These are phyloP conservation scores for Xylaria digitata DNA, from an alignment of 2,329 filamentous ascomycete genomes.

Conservation along the genomic window DNA sequence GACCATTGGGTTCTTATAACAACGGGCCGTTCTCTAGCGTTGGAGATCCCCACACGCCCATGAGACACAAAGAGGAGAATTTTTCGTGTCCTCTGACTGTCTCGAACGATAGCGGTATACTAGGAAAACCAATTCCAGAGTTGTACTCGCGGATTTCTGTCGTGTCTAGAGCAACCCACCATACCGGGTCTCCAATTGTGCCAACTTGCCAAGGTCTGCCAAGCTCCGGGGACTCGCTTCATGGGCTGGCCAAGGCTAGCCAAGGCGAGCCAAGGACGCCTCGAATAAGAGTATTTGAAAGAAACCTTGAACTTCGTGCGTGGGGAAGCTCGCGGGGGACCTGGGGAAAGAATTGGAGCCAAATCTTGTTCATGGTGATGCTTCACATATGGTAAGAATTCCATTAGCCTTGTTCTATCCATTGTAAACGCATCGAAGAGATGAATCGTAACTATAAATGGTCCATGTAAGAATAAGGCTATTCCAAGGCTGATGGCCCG, in stretches of 20 bases:
- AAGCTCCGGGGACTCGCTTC: slow-evolving; percentile 27
- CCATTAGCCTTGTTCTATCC: not conserved
- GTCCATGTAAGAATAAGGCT: slow-evolving; percentile 2
- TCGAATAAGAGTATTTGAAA: slow-evolving; percentile 30
- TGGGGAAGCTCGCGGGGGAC: slow-evolving; percentile 27
- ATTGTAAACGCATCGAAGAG: not conserved
- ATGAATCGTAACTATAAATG: not conserved
- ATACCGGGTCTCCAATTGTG: slow-evolving; percentile 28
- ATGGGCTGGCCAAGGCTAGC: slow-evolving; percentile 33
- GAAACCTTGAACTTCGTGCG: too few relatives aligned
- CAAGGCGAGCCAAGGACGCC: slow-evolving; percentile 34
- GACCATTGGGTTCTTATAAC: slow-evolving; percentile 23
- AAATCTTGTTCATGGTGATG: slow-evolving; percentile 9
- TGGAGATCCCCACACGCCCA: slow-evolving; percentile 22
- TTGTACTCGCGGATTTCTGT: slow-evolving; percentile 4
- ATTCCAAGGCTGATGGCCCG: slow-evolving; percentile 9
- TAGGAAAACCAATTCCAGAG: slow-evolving; percentile 2
- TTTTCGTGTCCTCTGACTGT: slow-evolving; percentile 9
- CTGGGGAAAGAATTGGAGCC: slow-evolving; percentile 31
- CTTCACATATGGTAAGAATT: slow-evolving; percentile 7
- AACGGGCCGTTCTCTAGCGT: not conserved
- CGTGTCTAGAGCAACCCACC: slow-evolving; percentile 4
- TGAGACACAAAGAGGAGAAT: not conserved
- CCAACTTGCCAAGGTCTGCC: slow-evolving; percentile 29
- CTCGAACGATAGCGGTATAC: not conserved